Conservation (phyloP, 1,284 basidiomycete species). For the Ustilago crameri region DNA sequence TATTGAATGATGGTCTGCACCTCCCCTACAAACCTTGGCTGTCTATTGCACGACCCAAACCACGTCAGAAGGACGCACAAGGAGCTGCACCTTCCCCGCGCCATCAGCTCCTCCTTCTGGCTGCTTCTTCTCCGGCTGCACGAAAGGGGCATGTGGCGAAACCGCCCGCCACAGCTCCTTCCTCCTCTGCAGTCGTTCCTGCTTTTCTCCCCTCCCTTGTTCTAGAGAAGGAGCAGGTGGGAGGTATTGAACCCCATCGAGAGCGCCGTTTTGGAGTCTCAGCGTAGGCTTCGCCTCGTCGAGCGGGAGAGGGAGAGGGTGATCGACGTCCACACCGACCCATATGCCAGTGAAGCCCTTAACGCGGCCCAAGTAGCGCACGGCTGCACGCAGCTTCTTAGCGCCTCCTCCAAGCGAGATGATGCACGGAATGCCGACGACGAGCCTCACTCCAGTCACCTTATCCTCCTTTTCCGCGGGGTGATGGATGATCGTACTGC, state of each 20-base stretch:
- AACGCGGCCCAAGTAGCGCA: conserved; percentile 58
- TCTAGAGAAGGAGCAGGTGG: conserved; percentile 67
- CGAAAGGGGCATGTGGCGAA: conserved; percentile 6
- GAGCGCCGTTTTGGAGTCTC: neutral
- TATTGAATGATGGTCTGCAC: too few species aligned
- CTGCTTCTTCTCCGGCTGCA: neutral
- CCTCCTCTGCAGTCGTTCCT: conserved; percentile 3
- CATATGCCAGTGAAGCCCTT: conserved; percentile 26
- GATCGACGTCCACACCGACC: conserved; percentile 51
- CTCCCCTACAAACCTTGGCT: too few species aligned
- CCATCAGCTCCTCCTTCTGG: neutral
- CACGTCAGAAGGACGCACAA: conserved; percentile 47
- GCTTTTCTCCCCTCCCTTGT: neutral
- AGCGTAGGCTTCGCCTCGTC: neutral
- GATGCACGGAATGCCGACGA: conserved; percentile 48
- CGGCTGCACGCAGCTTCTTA: conserved; percentile 34
- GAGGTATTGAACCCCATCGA: conserved; percentile 81
- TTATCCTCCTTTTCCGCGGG: neutral
- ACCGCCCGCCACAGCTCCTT: conserved; percentile 5
- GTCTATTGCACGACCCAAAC: conserved; percentile 50
- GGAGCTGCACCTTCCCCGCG: conserved; percentile 16
- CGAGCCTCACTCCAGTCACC: conserved; percentile 2
- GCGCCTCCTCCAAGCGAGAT: conserved; percentile 18
- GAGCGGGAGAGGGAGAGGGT: neutral
- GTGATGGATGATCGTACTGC: conserved; percentile 12